Evolutionary conservation across 2,329 filamentous ascomycete species (phyloP), one percentile per base, ranked within the genome.

Genomic region (Bipolaris gigantea): DNA sequence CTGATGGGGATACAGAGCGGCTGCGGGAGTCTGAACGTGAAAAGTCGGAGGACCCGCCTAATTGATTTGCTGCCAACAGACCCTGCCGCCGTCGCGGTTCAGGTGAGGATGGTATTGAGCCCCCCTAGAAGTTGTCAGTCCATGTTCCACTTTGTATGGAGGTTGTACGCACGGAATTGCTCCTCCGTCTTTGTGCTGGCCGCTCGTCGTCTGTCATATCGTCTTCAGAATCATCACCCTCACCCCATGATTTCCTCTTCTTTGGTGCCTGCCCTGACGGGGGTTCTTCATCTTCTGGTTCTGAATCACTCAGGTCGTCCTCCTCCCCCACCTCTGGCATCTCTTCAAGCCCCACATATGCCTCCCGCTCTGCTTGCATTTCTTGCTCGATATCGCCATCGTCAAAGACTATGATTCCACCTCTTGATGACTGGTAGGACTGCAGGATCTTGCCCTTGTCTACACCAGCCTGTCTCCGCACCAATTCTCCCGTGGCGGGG

Each of bases 381-480:
- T 92, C 89, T 62, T 93, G 89, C 62, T 93, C 89, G 46, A 99
- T 92, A 72, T 99, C 94, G 1, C 93, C 94, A 70, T 97, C 94
- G 69, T 97, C 94, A 72, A 94, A 96, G 2, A 97, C 92, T 56
- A 99, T 85, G 38, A 99, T 89, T 0, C 94, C 94, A 16, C 93
- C 93, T 67, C 83, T 88, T 27, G 90, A 89, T 5, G 89, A 85
- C 60, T 84, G 87, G 71, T 95, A 97, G 0, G 81, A 78, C 13
- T 85, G 83, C 23, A 84, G 81, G 46, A 97, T 84, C 52, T 85
- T 85, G 1, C 92, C 93, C 40, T 85, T 85, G 18, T 84, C 82
- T 3, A 96, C 85, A 8, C 92, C 92, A 10, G 75, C 69, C 6
- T 84, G 84, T 58, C 82, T 83, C 57, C 82, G 61, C 79, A 65